phyloP scores from a whole-genome alignment of 129 eudicot genomes.

The Tagetes erecta region DNA sequence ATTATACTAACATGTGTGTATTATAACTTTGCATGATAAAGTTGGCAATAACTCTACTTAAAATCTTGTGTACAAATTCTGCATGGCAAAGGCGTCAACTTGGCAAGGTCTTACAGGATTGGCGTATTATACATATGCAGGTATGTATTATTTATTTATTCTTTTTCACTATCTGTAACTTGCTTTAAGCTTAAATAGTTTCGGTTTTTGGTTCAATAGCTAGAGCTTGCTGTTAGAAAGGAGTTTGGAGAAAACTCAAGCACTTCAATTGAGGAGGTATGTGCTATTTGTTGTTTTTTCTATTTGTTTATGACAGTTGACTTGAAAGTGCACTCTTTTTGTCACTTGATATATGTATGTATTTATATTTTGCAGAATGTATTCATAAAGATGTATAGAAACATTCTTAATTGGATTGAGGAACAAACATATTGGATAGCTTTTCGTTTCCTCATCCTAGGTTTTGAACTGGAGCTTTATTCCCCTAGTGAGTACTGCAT shows the following conservation, averaged over 20 bases:
- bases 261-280: conserved; percentile 63
- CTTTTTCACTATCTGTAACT: conserved; percentile 2
- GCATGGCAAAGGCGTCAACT: conserved; percentile 99
- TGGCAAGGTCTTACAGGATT: conserved; percentile 91
- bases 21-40: conserved; percentile 38
- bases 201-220: conserved; percentile 45
- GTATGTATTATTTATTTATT: conserved; percentile 35
- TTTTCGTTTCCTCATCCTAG: conserved; percentile 77
- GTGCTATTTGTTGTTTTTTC: conserved; percentile 3
- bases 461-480: conserved; percentile 90
- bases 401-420: conserved; percentile 88
- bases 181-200: conserved; percentile 14
- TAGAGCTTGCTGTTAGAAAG: conserved; percentile 77
- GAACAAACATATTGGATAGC: conserved; percentile 98
- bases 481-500: conserved; percentile 91
- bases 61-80: conserved; percentile 79
- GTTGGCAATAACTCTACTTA: conserved; percentile 68
- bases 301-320: not conserved
- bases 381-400: conserved; percentile 56
- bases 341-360: not conserved
- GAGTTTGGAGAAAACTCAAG: conserved; percentile 65
- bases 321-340: not conserved
- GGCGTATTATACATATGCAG: conserved; percentile 89
- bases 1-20: conserved; percentile 11
- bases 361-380: conserved; percentile 47